phyloP scores from a whole-genome alignment of 257 asterid genomes.

The Lycium barbarum region DNA sequence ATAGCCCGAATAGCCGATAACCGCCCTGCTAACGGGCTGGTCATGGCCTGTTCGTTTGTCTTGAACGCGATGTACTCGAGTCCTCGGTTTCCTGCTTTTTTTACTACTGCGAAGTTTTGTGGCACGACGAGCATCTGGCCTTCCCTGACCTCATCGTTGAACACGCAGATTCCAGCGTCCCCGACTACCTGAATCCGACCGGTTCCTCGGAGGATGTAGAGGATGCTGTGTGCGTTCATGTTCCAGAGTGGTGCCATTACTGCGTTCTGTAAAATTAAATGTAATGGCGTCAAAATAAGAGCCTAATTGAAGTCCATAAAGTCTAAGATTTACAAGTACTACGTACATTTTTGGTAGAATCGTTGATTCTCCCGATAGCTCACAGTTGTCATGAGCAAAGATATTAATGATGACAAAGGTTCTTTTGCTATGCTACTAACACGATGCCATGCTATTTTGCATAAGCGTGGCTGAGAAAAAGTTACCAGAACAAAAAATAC shows the following conservation, averaged over 20 bases:
- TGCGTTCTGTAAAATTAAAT: constrained; percentile 50
- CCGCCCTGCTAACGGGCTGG: constrained; percentile 56
- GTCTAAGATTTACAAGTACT: neutral
- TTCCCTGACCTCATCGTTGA: constrained; percentile 51
- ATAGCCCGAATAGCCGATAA: constrained; percentile 61
- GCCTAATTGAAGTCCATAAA: neutral
- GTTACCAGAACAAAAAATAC: too few species aligned
- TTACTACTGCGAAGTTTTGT: constrained; percentile 58
- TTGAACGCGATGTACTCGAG: constrained; percentile 66
- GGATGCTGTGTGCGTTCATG: constrained; percentile 52
- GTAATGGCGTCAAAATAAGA: neutral
- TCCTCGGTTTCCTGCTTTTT: constrained; percentile 62
- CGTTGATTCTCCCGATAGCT: too few species aligned
- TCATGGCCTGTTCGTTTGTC: constrained; percentile 67
- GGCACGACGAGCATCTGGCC: constrained; percentile 67
- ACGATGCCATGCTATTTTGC: too few species aligned
- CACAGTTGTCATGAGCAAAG: too few species aligned
- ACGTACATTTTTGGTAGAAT: too few species aligned
- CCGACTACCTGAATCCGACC: constrained; percentile 69
- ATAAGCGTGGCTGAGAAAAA: too few species aligned
- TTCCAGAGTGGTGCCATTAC: constrained; percentile 61
- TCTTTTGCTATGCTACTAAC: too few species aligned
- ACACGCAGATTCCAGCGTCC: constrained; percentile 46
- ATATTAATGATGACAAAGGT: too few species aligned
- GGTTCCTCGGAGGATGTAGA: constrained; percentile 58